These are phyloP conservation scores for Aspergillus ostianus DNA, from an alignment of 495 filamentous ascomycete species.

Conservation along the genomic window DNA sequence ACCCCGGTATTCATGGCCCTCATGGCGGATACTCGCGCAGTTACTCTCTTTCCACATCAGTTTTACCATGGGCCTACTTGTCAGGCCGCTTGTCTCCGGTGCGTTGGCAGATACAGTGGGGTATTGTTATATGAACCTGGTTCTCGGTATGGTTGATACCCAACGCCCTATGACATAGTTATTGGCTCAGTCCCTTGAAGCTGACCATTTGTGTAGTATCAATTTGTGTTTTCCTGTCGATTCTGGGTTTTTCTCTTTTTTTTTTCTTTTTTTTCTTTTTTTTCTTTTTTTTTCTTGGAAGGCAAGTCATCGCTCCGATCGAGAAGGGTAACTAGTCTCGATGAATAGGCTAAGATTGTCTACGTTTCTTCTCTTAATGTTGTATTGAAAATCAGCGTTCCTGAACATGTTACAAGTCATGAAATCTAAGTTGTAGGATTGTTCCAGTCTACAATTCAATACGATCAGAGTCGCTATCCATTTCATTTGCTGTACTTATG, in stretches of 20 bases:
- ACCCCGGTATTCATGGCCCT: slow-evolving; percentile 29
- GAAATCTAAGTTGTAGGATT: too few relatives aligned
- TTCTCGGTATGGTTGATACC: slow-evolving; percentile 23
- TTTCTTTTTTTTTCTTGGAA: not conserved
- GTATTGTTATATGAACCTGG: slow-evolving; percentile 33
- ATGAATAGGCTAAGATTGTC: too few relatives aligned
- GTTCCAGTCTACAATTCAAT: too few relatives aligned
- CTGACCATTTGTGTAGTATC: not conserved
- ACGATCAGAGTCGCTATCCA: too few relatives aligned
- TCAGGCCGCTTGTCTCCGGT: slow-evolving; percentile 37
- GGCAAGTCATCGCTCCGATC: not conserved
- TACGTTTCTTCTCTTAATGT: too few relatives aligned
- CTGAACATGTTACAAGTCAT: too few relatives aligned
- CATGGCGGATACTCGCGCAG: slow-evolving; percentile 40
- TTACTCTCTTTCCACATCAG: slow-evolving; percentile 34
- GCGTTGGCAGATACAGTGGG: slow-evolving; percentile 31
- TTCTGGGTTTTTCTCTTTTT: too few relatives aligned
- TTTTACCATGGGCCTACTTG: slow-evolving; percentile 32
- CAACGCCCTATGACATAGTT: too few relatives aligned
- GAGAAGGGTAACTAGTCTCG: too few relatives aligned
- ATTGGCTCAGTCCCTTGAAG: not conserved
- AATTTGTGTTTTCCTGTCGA: not conserved
- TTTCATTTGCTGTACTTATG: too few relatives aligned
- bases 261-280: too few relatives aligned
- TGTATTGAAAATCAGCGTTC: too few relatives aligned